Evolutionary conservation across 768 basidiomycete genomes (phyloP), one percentile per base, ranked within the genome.

Genomic region (Pleurotus cornucopiae): DNA sequence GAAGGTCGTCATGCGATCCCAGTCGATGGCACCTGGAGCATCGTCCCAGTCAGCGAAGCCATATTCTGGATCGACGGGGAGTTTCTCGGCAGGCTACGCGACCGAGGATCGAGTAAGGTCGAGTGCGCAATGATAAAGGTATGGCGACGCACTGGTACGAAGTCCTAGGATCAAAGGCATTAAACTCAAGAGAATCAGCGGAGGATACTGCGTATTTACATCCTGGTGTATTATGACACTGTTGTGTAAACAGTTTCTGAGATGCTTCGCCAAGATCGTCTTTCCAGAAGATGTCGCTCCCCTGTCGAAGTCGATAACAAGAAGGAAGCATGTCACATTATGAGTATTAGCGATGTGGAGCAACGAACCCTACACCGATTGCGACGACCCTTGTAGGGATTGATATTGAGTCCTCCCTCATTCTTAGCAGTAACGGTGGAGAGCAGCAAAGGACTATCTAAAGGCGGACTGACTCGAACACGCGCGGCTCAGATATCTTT

Each of bases 211-310:
- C 2, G 14, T 9, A 49, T 37, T 6, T 34, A 49, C 48, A n/a
- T 49, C 48, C n/a, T 49, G 48, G n/a, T 49, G 48, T 18, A 49
- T 49, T n/a, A 49, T 49, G 48, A 13, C 30, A n/a, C 48, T 49
- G 38, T 34, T n/a, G 16, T 30, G 48, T 16, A 49, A 14, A 16
- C 48, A 49, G 34, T 49, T 49, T 49, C 48, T 26, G 14, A 49
- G 34, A 49, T 49, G 48, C 30, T 49, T 49, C 6, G 48, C 48
- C 14, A 49, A 37, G 3, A 49, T 49, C 13, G 48, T 49, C n/a
- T 49, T 49, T 12, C 48, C 48, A n/a, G 48, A 49, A 5, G 48
- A 49, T 3, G 48, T 49, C 26, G 48, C 48, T 12, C 48, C 48
- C 5, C 48, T 49, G 21, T 14, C 13, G 12, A 12, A 14, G 26